Base-by-base conservation (phyloP, 2,329 filamentous ascomycete species). In the Pseudogymnoascus sp. region DNA sequence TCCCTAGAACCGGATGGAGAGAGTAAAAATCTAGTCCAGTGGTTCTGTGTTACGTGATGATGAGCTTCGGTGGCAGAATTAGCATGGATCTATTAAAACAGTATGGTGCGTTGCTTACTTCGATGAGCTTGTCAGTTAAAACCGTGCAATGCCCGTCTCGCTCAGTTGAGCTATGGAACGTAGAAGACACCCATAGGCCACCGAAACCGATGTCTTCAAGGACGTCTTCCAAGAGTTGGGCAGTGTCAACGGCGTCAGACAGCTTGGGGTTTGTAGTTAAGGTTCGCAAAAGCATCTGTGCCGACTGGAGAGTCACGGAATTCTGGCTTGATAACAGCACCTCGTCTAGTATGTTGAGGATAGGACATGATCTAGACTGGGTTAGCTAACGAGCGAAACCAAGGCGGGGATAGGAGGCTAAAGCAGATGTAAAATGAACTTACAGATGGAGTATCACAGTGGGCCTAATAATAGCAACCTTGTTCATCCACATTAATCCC, bases 131-230 rank as follows among this genome's bases (percentile, higher is more conserved):
- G 52, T 69, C 67, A 19, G 67, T 69, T 30, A 69, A 59, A 39
- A 61, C 60, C 39, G 66, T 70, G 57, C 69, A 69, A 52, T 71
- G 67, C 45, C 68, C 68, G 19, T 70, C 68, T 21, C 68, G 65
- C 19, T 70, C 68, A 60, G 68, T 67, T 15, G 59, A 39, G 5
- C 45, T 60, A 33, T 71, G 69, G 41, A 71, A 72, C 6, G 69
- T 70, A 3, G 68, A 67, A 9, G 66, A 68, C 10, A 78, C 77
- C 82, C 82, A 86, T 1, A 88, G 72, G 0, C 85, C 84, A 7
- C 79, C 76, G 62, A 88, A 86, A 1, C 84, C 85, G 69, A 83
- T 79, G 2, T 80, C 78, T 35, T 82, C 78, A 7, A 87, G 74
- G 2, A 79, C 75, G 48, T 80, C 77, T 55, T 76, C 77, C 9